Evolutionary conservation across 257 asterid species (phyloP), one percentile per base, ranked within the genome.

Genomic region (Linderniella brevidens): DNA sequence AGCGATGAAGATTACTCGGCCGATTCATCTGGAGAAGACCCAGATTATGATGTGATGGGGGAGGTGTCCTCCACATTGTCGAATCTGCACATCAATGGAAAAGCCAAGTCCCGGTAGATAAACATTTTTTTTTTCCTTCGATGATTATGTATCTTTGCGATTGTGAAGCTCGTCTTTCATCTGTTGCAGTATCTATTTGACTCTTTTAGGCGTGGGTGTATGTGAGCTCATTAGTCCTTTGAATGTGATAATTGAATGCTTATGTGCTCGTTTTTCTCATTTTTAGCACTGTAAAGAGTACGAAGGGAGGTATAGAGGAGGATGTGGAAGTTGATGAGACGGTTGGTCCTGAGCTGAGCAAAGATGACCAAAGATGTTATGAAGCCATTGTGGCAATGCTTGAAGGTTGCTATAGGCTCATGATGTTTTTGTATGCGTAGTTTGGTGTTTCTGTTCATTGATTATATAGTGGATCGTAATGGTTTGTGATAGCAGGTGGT

Each of bases 21-120:
- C 58, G 85, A 75, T 58, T 25, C 32, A 25, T 70, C 84, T 5
- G 64, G 35, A 17, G 57, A 62, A 8, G 93, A 76, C 35, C 92
- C 96, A 18, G 52, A 35, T 56, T 81, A 74, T 46, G 73, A 59
- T 19, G 41, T 54, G 52, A 41, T 66, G 35, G 86, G 74, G 66
- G 81, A 70, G 52, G 67, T 78, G 16, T 65, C 61, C 36, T 65
- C 71, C 37, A 50, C 59, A 35, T 54, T 81, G 39, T 76, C 86
- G 13, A 64, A 64, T 43, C 78, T 86, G 50, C 67, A 88, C 53
- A 57, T 82, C 58, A 62, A 56, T 48, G 49, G 51, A 46, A 65
- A 62, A 56, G 9, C 49, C 16, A 56, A 64, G 13, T 29, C 48
- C 61, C 48, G 57, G 83, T 72, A 58, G 9, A 25, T 46, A 8